A percentile compares a stretch with the other conserved stretches of the same genome.
phyloP scores from a whole-genome alignment of 495 filamentous ascomycete genomes.

The Thermothielavioides terrestris region DNA sequence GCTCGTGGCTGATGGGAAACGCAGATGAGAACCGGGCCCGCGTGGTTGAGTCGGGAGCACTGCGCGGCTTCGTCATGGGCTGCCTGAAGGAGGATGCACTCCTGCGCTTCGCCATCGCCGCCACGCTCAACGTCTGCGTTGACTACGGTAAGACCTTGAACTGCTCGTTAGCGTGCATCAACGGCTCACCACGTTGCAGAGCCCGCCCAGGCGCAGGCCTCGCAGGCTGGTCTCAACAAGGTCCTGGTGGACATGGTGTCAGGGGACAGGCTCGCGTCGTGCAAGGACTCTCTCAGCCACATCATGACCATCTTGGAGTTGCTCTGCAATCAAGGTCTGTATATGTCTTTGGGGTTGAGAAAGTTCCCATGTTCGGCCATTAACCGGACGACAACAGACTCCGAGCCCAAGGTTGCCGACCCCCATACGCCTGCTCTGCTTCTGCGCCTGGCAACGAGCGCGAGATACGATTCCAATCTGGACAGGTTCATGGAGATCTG shows the following conservation, averaged over 20 bases:
- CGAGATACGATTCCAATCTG: conserved; percentile 16
- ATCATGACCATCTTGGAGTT: conserved; percentile 43
- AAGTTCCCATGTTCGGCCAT: not conserved
- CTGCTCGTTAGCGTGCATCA: not conserved
- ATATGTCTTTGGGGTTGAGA: conserved; percentile 18
- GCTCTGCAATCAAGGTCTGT: conserved; percentile 37
- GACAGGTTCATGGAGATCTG: conserved; percentile 31
- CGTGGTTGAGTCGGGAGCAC: conserved; percentile 50
- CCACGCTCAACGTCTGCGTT: conserved; percentile 65
- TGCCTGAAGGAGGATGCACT: conserved; percentile 43
- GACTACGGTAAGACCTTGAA: conserved; percentile 53
- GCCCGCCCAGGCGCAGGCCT: conserved; percentile 46
- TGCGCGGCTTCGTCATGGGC: conserved; percentile 46
- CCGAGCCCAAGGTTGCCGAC: conserved; percentile 28
- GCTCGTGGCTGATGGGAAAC: conserved; percentile 3
- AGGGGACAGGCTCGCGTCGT: conserved; percentile 24
- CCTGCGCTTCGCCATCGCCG: conserved; percentile 51
- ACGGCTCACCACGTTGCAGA: conserved; percentile 22
- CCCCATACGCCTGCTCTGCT: conserved; percentile 27
- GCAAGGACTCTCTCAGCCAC: conserved; percentile 26
- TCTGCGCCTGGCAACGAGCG: conserved; percentile 23
- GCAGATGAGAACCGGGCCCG: conserved; percentile 65
- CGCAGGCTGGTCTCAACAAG: conserved; percentile 32
- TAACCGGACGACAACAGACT: conserved; percentile 16
- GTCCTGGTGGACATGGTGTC: conserved; percentile 33